Conservation (phyloP, 2,329 filamentous ascomycete species). For the Cladosporium sp. region DNA sequence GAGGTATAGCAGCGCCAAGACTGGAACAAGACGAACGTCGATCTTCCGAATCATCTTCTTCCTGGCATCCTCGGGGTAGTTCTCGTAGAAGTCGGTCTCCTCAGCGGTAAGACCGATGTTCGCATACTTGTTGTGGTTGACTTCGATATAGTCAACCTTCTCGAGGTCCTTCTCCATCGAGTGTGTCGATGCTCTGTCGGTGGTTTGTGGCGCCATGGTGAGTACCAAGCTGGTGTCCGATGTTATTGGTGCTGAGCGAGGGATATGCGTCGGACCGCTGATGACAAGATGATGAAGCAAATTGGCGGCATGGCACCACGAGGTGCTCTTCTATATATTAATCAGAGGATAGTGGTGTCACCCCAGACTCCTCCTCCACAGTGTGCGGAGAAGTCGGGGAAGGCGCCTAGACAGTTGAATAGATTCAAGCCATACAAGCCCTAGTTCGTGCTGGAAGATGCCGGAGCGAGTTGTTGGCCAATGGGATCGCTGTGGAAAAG, state of each 20-base stretch:
- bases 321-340: conserved; percentile 1
- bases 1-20: conserved; percentile 39
- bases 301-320: not conserved
- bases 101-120: conserved; percentile 29
- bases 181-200: conserved; percentile 23
- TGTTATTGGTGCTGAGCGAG: conserved; percentile 1
- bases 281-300: not conserved
- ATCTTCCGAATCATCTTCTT: conserved; percentile 50
- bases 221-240: not conserved
- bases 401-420: not conserved
- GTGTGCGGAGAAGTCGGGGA: conserved; percentile 14
- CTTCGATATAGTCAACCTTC: conserved; percentile 26
- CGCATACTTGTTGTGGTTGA: conserved; percentile 27
- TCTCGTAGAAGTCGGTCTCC: conserved; percentile 30
- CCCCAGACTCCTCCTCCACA: conserved; percentile 13
- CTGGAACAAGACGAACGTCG: conserved; percentile 53
- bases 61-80: conserved; percentile 26
- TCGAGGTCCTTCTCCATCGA: conserved; percentile 29
- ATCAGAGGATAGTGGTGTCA: not conserved
- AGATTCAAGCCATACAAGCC: conserved; percentile 1
- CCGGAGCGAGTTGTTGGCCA: not conserved
- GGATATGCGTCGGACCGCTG: too few species aligned
- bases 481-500: conserved; percentile 4
- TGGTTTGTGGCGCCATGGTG: conserved; percentile 2
- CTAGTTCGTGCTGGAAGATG: not conserved